Evolutionary conservation across 805 yeast genomes (phyloP), one percentile per base, ranked within the genome.

Genomic region (Saccharomyces paradoxus): DNA sequence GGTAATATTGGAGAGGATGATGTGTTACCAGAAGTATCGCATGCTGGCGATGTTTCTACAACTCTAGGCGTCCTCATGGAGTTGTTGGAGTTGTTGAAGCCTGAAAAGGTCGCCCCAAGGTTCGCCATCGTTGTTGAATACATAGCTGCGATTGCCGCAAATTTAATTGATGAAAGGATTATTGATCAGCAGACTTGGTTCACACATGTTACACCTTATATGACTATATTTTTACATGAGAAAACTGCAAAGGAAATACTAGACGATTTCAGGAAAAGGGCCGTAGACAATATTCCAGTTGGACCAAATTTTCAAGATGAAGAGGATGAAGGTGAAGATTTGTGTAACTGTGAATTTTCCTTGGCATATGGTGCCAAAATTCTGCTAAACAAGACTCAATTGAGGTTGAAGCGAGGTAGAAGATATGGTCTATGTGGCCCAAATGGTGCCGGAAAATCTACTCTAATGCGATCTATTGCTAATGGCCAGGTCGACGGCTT

Each of bases 281-380:
- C 97, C 63, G 84, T 92, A 72, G 96, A 89, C 80, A 92, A 92
- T 89, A 91, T 92, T 71, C 98, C 97, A 70, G 84, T 82, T 70
- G 91, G 92, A 68, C 94, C 96, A 70, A 76, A 83, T 70, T 89
- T 89, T 76, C 97, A 90, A 78, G 97, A 89, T 71, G 90, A 86
- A 76, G 91, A 86, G 72, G 96, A 89, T 73, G 97, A 92, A 73
- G 98, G 97, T 80, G 97, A 92, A 81, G 97, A 92, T 74, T 83
- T 92, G 71, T 92, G 98, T 85, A 92, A 92, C 94, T 90, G 97
- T 86, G 97, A 92, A 85, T 92, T 92, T 89, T 91, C 98, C 57
- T 83, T 92, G 71, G 98, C 98, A 76, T 92, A 92, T 78, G 98
- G 98, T 91, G 97, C 98, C 71, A 92, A 92, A 87, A 92, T 92